Conservation (phyloP, 352 stramenopile species). For the Peronospora destructor region DNA sequence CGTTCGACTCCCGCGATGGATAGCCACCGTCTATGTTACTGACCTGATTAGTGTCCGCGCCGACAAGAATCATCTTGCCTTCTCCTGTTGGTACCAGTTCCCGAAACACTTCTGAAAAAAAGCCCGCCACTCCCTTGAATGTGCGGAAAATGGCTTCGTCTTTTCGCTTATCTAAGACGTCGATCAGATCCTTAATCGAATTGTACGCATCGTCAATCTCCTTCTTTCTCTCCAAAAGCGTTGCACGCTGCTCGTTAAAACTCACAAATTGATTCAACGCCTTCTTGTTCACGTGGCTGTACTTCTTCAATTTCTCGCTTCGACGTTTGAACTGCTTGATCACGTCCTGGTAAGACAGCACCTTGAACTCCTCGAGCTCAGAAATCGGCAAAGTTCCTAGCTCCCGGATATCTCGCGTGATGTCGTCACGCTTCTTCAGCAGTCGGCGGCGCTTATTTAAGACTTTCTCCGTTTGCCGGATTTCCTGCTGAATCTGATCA, state of each 20-base stretch:
- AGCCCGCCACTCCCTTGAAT: constrained; percentile 95
- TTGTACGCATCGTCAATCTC: constrained; percentile 94
- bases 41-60: constrained; percentile 49
- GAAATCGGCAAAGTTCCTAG: constrained; percentile 92
- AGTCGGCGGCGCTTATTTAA: constrained; percentile 73
- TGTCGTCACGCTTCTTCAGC: constrained; percentile 89
- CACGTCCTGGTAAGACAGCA: constrained; percentile 83
- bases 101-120: constrained; percentile 98
- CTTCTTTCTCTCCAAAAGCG: constrained; percentile 91
- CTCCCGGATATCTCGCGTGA: constrained; percentile 94
- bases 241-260: constrained; percentile 91
- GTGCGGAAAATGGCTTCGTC: constrained; percentile 98
- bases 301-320: constrained; percentile 96
- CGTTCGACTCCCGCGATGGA: constrained; percentile 32
- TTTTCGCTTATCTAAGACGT: constrained; percentile 94
- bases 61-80: constrained; percentile 95
- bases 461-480: constrained; percentile 74
- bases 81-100: constrained; percentile 96
- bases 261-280: constrained; percentile 98
- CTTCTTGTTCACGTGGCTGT: constrained; percentile 99
- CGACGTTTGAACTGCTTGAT: constrained; percentile 92
- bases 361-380: constrained; percentile 90
- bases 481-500: constrained; percentile 82
- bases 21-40: constrained; percentile 14
- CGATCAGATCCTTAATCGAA: constrained; percentile 81